Percentiles rank a stretch among this genome's conserved stretches.
These are phyloP conservation scores for Neckera pumila DNA, from an alignment of 225 moss, liverwort and hornwort species.

Conservation along the genomic window DNA sequence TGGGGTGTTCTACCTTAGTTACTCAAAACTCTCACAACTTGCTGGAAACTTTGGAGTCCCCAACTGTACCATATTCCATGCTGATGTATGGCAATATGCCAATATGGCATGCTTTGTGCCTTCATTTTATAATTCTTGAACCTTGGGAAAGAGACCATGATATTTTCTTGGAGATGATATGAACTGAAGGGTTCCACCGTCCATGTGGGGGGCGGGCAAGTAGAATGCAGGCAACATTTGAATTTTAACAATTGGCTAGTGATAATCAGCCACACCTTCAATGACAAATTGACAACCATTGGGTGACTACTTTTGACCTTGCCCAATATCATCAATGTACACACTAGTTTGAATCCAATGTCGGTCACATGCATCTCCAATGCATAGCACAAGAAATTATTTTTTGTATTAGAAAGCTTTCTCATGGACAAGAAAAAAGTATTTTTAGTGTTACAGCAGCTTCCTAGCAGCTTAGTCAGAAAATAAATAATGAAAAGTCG, in stretches of 20 bases:
- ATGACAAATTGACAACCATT: background rate
- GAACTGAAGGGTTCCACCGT: background rate
- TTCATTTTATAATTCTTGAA: background rate
- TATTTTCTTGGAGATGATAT: background rate
- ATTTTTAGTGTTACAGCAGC: rapidly evolving
- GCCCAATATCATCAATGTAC: background rate
- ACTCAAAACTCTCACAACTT: too few species aligned
- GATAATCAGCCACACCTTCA: background rate
- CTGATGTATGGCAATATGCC: background rate
- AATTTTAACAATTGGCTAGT: background rate
- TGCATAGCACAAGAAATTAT: background rate
- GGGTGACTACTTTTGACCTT: background rate
- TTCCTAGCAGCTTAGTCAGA: too few species aligned
- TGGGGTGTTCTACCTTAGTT: too few species aligned
- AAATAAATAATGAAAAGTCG: too few species aligned
- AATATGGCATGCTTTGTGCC: background rate
- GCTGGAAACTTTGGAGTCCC: background rate
- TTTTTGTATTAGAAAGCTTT: background rate
- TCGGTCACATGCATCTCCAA: background rate
- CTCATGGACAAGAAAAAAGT: background rate
- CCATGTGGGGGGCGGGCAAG: background rate
- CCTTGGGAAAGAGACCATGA: background rate
- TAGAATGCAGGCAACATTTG: background rate
- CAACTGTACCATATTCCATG: background rate
- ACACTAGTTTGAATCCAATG: background rate